Evolutionary conservation across 192 early-diverging fungal species (phyloP), one percentile per base, ranked within the genome.

Genomic region (Physocladia obscura): DNA sequence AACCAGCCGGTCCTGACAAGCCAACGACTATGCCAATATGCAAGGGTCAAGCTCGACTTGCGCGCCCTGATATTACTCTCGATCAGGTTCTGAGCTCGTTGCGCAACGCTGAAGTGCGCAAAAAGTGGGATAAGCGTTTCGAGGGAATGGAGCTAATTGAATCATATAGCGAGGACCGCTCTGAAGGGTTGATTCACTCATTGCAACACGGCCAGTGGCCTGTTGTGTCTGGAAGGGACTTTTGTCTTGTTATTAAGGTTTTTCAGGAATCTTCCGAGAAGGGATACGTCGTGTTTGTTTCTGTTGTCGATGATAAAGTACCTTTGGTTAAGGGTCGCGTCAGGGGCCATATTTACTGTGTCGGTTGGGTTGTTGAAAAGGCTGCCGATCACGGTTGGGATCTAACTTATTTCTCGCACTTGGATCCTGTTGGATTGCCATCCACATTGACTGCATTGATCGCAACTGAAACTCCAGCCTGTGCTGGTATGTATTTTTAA

Each of bases 281-380:
- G 38, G 65, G 35, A 0, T 56, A 56, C 32, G 11, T 68, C 15
- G 38, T 68, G 4, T 30, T 29, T 13, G 51, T 36, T 15, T 68
- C 65, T 11, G 65, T 57, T 6, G 51, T 39, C 31, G 65, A 68
- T 44, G 30, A 15, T 4, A 34, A 27, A 8, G 21, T 49, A 15
- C 34, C 34, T 0, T 49, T 56, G 29, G 51, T 56, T 6, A 68
- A 68, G 52, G 65, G 65, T 4, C 17, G 52, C 30, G 52, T 56
- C 8, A 49, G 65, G 2, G 65, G 24, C 1, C 50, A 68, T 38
- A 26, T 56, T 3, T 68, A 56, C 54, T 13, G 6, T 68, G 65
- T 49, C 1, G 65, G 65, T 8, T 68, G 65, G 65, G 47, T 68
- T 22, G 21, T 68, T 44, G 65, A 68, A 8, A 68, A 68, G 65